A percentile compares a stretch with the other conserved stretches of the same genome.
phyloP scores from a whole-genome alignment of 2,329 filamentous ascomycete genomes.

The Teratosphaeria nubilosa region DNA sequence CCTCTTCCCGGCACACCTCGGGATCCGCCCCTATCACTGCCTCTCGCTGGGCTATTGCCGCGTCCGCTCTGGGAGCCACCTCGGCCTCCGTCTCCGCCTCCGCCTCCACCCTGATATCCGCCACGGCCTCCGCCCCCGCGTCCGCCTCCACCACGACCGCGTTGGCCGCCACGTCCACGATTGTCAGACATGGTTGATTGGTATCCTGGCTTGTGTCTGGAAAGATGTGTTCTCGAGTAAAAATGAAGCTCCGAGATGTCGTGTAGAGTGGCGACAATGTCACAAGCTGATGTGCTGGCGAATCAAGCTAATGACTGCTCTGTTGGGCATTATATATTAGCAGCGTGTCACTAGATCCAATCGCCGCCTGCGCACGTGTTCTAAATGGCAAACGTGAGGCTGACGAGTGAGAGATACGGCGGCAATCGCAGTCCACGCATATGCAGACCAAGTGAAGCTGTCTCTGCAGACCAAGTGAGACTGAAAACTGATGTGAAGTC shows the following conservation, averaged over 20 bases:
- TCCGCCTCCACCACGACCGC: conserved; percentile 6
- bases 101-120: background rate
- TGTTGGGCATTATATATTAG: background rate
- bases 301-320: background rate
- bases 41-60: conserved; percentile 4
- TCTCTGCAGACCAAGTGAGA: background rate
- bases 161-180: conserved; percentile 8
- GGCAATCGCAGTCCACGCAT: background rate
- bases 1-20: conserved; percentile 14
- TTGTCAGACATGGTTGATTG: conserved; percentile 12
- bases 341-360: background rate
- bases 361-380: background rate
- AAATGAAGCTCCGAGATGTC: background rate
- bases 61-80: background rate
- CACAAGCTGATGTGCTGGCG: background rate
- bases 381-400: background rate
- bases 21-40: conserved; percentile 16
- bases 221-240: background rate
- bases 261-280: background rate
- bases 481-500: background rate
- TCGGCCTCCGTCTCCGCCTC: background rate
- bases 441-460: background rate
- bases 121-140: conserved; percentile 5
- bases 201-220: background rate
- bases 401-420: background rate